These are phyloP conservation scores for Leccinum sublutescens DNA, from an alignment of 768 basidiomycete genomes.

Conservation along the genomic window DNA sequence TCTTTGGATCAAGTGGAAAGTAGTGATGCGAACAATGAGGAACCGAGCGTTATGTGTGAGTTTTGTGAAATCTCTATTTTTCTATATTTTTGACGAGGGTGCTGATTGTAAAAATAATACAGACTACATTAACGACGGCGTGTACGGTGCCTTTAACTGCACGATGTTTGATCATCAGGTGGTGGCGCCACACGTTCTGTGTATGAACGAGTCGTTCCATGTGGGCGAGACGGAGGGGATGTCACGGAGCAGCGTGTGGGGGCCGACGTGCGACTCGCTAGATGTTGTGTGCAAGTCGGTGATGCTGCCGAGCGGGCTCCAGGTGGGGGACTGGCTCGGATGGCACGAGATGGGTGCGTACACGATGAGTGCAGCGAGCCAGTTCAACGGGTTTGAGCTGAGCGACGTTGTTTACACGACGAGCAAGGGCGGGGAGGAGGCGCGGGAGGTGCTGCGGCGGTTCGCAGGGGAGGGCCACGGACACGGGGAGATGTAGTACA, in stretches of 20 bases:
- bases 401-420: conserved; percentile 79
- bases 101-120: conserved; percentile 12
- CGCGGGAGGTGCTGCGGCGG: conserved; percentile 47
- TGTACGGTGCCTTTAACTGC: conserved; percentile 96
- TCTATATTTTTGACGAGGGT: not conserved
- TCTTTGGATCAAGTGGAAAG: conserved; percentile 21
- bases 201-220: conserved; percentile 61
- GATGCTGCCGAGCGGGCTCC: conserved; percentile 62
- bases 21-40: conserved; percentile 29
- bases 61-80: conserved; percentile 25
- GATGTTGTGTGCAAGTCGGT: conserved; percentile 79
- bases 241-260: conserved; percentile 82
- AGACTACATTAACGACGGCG: conserved; percentile 99
- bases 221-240: conserved; percentile 38
- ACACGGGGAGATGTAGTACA: conserved; percentile 21
- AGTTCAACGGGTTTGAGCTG: conserved; percentile 89
- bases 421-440: conserved; percentile 54
- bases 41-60: conserved; percentile 86
- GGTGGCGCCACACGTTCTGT: conserved; percentile 81
- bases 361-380: conserved; percentile 95
- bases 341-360: conserved; percentile 99
- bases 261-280: conserved; percentile 97
- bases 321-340: conserved; percentile 97
- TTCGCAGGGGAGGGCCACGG: conserved; percentile 48
- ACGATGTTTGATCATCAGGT: conserved; percentile 96